A percentile compares a stretch with the other conserved stretches of the same genome.
These are phyloP conservation scores for Zymoseptoria ardabiliae DNA, from an alignment of 2,329 filamentous ascomycete species.

Conservation along the genomic window DNA sequence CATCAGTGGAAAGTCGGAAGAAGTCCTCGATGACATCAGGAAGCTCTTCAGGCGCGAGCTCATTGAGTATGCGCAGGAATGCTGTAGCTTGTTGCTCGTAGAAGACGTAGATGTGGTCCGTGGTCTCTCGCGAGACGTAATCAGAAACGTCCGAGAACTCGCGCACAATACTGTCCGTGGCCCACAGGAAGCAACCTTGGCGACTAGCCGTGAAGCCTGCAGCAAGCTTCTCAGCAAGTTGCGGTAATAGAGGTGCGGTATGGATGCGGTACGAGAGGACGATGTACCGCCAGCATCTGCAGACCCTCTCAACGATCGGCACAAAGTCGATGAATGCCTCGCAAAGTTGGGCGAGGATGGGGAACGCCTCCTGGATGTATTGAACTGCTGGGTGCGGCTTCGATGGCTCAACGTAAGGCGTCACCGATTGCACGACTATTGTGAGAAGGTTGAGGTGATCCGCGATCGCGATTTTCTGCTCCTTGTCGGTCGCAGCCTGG, in stretches of 20 bases:
- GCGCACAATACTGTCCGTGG: slow-evolving; percentile 85
- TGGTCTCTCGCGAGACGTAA: slow-evolving; percentile 71
- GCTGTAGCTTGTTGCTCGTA: slow-evolving; percentile 88
- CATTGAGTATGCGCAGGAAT: slow-evolving; percentile 83
- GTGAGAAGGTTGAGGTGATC: slow-evolving; percentile 91
- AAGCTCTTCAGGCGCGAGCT: slow-evolving; percentile 68
- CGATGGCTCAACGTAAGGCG: slow-evolving; percentile 64
- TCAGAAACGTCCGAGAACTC: slow-evolving; percentile 92
- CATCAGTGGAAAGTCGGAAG: slow-evolving; percentile 86
- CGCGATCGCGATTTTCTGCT: slow-evolving; percentile 79
- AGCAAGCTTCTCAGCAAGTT: slow-evolving; percentile 81
- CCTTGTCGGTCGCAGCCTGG: slow-evolving; percentile 73
- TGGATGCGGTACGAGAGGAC: slow-evolving; percentile 88
- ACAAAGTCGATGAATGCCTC: slow-evolving; percentile 79
- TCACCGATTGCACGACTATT: slow-evolving; percentile 72
- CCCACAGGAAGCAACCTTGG: slow-evolving; percentile 98
- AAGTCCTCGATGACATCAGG: slow-evolving; percentile 92
- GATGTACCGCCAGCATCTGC: slow-evolving; percentile 94
- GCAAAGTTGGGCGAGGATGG: slow-evolving; percentile 75
- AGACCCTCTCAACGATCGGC: slow-evolving; percentile 88
- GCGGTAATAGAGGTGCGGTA: slow-evolving; percentile 75
- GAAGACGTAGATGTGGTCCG: slow-evolving; percentile 83
- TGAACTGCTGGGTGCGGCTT: slow-evolving; percentile 85
- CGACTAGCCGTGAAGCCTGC: slow-evolving; percentile 75
- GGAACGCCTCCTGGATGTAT: slow-evolving; percentile 93